A percentile compares a stretch with the other conserved stretches of the same genome.
These are phyloP conservation scores for Fomitopsis schrenkii DNA, from an alignment of 1,284 basidiomycete species.

Conservation along the genomic window DNA sequence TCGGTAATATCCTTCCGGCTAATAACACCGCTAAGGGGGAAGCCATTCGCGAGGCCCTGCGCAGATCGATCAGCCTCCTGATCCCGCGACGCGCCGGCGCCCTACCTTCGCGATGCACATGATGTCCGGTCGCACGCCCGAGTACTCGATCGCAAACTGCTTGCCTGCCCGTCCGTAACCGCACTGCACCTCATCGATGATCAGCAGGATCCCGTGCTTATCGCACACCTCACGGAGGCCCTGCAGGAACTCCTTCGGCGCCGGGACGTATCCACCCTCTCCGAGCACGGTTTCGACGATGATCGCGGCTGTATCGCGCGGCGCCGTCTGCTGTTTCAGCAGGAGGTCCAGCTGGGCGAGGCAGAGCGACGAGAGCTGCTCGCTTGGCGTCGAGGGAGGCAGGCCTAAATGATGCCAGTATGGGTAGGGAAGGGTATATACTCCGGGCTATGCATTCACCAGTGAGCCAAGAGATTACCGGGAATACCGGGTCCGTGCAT, in stretches of 20 bases:
- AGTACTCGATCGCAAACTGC: constrained; percentile 78
- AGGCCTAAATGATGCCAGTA: constrained; percentile 90
- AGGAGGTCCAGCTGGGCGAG: constrained; percentile 84
- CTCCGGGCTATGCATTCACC: constrained; percentile 60
- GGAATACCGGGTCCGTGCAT: constrained; percentile 16
- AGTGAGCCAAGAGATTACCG: constrained; percentile 1
- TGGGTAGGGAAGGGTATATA: constrained; percentile 81
- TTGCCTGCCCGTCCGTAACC: constrained; percentile 91
- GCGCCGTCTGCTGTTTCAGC: constrained; percentile 80
- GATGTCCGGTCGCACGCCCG: constrained; percentile 83
- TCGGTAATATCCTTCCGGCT: constrained; percentile 83
- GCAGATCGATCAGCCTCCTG: not conserved
- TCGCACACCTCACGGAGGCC: constrained; percentile 86
- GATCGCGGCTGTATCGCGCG: constrained; percentile 88
- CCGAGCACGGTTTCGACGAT: constrained; percentile 91
- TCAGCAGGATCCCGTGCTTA: constrained; percentile 77
- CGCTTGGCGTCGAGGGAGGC: constrained; percentile 55
- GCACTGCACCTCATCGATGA: constrained; percentile 87
- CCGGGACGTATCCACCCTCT: constrained; percentile 93
- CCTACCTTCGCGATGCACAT: constrained; percentile 82
- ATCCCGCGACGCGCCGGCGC: not conserved
- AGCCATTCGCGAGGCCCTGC: constrained; percentile 88
- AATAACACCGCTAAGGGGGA: constrained; percentile 87
- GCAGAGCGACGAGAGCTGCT: constrained; percentile 65
- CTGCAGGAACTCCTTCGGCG: constrained; percentile 76